Evolutionary conservation across 2,329 filamentous ascomycete species (phyloP), one percentile per base, ranked within the genome.

Genomic region (Dryadomyces quercus-mongolicae): DNA sequence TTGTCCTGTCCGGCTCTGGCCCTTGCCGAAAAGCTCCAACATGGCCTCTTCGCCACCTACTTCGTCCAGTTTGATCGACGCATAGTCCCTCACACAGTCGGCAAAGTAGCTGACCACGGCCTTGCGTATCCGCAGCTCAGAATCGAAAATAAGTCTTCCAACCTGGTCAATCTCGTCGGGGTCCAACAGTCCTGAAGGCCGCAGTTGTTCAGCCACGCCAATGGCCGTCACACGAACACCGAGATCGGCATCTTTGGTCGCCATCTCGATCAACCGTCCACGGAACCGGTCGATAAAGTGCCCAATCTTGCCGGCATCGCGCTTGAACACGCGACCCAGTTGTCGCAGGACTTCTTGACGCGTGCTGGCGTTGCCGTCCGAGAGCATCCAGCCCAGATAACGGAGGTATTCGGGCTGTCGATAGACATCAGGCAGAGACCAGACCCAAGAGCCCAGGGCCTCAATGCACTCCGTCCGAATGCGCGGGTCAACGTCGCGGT

Each of bases 281-380:
- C 91, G 80, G 68, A 97, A 98, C 49, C 90, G 80, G 66, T 97
- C 93, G 40, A 94, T 95, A 63, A 97, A 98, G 56, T 90, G 88
- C 55, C 89, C 86, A 52, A 98, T 74, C 59, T 94, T 81, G 65
- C 89, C 89, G 53, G 90, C 82, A 60, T 88, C 84, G 56, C 88
- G 83, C 63, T 83, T 85, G 69, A 94, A 92, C 5, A 98, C 77
- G 55, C 80, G 83, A 21, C 81, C 76, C 15, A 98, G 75, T 67
- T 97, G 90, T 63, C 84, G 88, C 45, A 98, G 71, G 2, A 94
- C 89, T 66, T 95, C 90, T n/a, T 85, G 78, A 53, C 93, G 81
- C 21, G 88, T 91, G 9, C 82, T 71, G 1, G 84, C 75, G 57
- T 84, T 77, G 3, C 83, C 78, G 65, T 98, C 93, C 5, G 91